Percentiles rank a stretch among this genome's conserved stretches.
These are phyloP conservation scores for Aspergillaceae sp. DNA, from an alignment of 2,329 filamentous ascomycete genomes.

Conservation along the genomic window DNA sequence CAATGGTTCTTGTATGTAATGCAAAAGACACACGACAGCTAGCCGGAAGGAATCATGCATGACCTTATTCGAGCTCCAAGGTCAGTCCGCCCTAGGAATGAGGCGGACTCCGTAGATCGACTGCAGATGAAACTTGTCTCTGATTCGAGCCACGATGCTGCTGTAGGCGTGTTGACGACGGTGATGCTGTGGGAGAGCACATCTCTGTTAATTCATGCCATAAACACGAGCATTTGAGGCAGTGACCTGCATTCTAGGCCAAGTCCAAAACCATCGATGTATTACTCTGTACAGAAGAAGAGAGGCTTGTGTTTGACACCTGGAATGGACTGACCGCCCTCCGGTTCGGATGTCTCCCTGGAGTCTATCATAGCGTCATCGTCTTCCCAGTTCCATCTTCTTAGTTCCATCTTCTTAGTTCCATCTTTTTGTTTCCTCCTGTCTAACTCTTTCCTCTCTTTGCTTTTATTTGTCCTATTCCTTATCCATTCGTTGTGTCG, in stretches of 20 bases:
- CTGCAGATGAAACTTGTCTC: neutral
- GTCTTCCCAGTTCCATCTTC: neutral
- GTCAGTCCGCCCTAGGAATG: neutral
- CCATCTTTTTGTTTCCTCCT: neutral
- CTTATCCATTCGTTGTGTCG: too few relatives aligned
- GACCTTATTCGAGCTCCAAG: too few relatives aligned
- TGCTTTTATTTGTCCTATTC: neutral
- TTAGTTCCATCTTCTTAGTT: neutral
- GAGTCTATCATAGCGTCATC: neutral
- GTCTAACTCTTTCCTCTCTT: neutral
- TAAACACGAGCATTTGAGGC: too few relatives aligned
- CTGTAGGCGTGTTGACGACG: neutral
- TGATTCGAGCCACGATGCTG: slow-evolving; percentile 1
- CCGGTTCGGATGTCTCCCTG: neutral
- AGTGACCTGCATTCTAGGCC: too few relatives aligned
- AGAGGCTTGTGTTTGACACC: neutral
- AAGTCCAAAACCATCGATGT: too few relatives aligned
- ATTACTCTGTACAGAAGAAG: too few relatives aligned
- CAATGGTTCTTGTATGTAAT: too few relatives aligned
- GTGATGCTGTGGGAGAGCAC: too few relatives aligned
- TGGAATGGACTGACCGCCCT: neutral
- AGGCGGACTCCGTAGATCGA: neutral
- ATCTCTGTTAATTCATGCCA: too few relatives aligned
- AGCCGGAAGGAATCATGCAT: too few relatives aligned
- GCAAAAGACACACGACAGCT: too few relatives aligned